Percentiles rank a stretch among this genome's conserved stretches.
Conservation (phyloP, 805 yeast species). For the Diddensiella caesifluorescens region DNA sequence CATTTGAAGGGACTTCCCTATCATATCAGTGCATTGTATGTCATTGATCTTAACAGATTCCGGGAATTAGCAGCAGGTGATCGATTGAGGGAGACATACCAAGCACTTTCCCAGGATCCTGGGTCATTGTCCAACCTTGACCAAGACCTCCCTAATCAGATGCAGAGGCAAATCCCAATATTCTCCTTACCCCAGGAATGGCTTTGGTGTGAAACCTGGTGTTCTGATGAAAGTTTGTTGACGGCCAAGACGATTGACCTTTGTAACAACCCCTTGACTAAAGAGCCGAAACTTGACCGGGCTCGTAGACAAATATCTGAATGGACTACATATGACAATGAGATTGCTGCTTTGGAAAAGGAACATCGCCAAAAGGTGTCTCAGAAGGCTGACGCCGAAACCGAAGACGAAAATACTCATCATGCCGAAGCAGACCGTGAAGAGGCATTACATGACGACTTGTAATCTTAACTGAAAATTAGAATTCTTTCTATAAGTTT, state of each 20-base stretch:
- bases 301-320: constrained; percentile 76
- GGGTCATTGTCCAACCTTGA: constrained; percentile 76
- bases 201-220: constrained; percentile 96
- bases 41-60: constrained; percentile 67
- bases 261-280: constrained; percentile 78
- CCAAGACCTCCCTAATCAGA: constrained; percentile 88
- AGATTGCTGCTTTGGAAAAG: constrained; percentile 33
- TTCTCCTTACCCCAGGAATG: constrained; percentile 74
- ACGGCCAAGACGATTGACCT: constrained; percentile 75
- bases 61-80: constrained; percentile 73
- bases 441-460: constrained; percentile 12
- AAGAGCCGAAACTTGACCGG: constrained; percentile 69
- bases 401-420: neutral
- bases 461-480: neutral
- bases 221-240: constrained; percentile 55
- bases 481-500: too few relatives aligned
- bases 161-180: constrained; percentile 65
- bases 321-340: constrained; percentile 64
- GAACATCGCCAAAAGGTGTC: constrained; percentile 2
- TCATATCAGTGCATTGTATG: constrained; percentile 80
- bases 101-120: constrained; percentile 71
- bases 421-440: constrained; percentile 6
- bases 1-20: constrained; percentile 53
- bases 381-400: constrained; percentile 7
- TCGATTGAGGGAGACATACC: constrained; percentile 75